Base-by-base conservation (phyloP, 2,329 filamentous ascomycete genomes). In the Fusarium citri region DNA sequence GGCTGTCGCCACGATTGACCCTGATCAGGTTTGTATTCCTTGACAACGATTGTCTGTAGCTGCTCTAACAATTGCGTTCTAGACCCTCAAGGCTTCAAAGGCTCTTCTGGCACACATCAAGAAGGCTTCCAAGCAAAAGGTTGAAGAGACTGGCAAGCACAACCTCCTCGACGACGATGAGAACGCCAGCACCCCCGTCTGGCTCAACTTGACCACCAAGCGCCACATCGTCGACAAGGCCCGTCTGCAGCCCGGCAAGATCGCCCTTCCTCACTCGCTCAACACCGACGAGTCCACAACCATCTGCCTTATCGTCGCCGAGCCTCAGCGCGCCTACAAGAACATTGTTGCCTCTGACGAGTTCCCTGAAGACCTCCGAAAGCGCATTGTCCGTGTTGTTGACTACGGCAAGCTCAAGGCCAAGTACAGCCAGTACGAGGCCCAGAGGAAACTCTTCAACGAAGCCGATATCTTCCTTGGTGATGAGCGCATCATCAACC, bases 401-500 rank as follows among this genome's bases (percentile, higher is more conserved):
- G 94, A 94, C 74, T 83, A 94, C 72, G 86, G 87, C 75, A 97
- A 98, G 81, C 85, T 99, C 68, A 83, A 83, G 77, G 87, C 91
- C 74, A 95, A 96, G 83, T 98, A 92, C 86, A 91, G 92, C 84
- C 89, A 92, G 66, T 99, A 93, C 81, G 96, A 99, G 83, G 89
- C 89, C 55, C 90, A 93, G 80, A 87, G 96, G 70, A 93, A 96
- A 80, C 87, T 99, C 37, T 88, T 91, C 68, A 84, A 89, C 46
- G 93, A 97, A 80, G 94, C 98, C 80, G 96, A 98, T 78, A 84
- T 98, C 59, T 98, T 99, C 83, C 86, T 99, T 60, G 95, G 92
- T 55, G 96, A 99, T 79, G 93, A 97, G 77, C 87, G 96, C 50
- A 92, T 99, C 74, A 85, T 91, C 77, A 90, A 87, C 78, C 83